These are phyloP conservation scores for Penicillium sp. DNA, from an alignment of 2,329 filamentous ascomycete genomes.

Conservation along the genomic window DNA sequence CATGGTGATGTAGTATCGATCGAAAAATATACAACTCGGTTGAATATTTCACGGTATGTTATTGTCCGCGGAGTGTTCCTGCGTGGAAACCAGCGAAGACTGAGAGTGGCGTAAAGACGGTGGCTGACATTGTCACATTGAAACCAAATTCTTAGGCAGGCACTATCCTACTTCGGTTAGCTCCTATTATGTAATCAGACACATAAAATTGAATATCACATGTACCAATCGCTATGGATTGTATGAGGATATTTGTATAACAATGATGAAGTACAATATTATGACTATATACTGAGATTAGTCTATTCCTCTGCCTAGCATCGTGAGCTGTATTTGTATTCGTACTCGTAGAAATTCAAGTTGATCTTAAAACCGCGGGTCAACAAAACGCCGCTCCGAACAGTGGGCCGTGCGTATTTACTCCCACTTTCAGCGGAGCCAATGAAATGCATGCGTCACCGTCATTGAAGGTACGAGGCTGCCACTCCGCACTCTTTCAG, in stretches of 20 bases:
- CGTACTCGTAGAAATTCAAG: too few species aligned
- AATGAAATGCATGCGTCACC: not conserved
- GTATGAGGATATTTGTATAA: not conserved
- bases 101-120: not conserved
- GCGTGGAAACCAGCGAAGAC: not conserved
- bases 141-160: too few species aligned
- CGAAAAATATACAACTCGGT: not conserved
- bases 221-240: not conserved
- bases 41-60: not conserved
- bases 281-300: too few species aligned
- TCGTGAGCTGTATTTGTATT: too few species aligned
- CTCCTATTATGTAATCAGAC: not conserved
- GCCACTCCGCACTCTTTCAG: not conserved
- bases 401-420: too few species aligned
- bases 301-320: too few species aligned
- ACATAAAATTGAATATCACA: not conserved
- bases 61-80: not conserved
- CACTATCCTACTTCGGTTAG: not conserved
- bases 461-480: not conserved
- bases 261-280: not conserved
- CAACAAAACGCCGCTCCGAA: not conserved
- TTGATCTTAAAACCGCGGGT: not conserved
- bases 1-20: conserved; percentile 56
- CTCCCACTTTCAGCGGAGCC: not conserved
- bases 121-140: not conserved